Evolutionary conservation across 2,329 filamentous ascomycete genomes (phyloP).

Genomic region (Colletotrichum sp.): DNA sequence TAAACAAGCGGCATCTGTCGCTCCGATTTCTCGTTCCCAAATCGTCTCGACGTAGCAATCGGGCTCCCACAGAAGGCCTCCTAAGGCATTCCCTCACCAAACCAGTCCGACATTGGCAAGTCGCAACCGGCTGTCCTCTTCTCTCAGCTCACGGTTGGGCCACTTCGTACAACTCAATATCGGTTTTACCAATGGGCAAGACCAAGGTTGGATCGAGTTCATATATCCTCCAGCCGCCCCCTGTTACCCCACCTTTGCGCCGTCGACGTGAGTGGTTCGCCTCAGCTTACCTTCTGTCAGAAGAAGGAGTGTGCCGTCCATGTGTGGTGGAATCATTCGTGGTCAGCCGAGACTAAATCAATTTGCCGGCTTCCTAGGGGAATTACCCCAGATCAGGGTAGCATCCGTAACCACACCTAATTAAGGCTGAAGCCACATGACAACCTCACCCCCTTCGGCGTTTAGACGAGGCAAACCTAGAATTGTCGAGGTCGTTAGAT

Average conservation of each 20-base stretch:
- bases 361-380: neutral
- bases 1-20: neutral
- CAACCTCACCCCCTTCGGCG: neutral
- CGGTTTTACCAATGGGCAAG: neutral
- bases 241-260: neutral
- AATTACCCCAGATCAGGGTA: constrained; percentile 8
- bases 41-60: neutral
- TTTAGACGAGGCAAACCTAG: neutral
- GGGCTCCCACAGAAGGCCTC: neutral
- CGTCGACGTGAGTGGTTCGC: neutral
- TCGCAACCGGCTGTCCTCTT: neutral
- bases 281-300: neutral
- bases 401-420: neutral
- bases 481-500: neutral
- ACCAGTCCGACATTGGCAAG: constrained; percentile 1
- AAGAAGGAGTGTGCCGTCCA: neutral
- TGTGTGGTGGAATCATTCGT: constrained; percentile 9
- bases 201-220: constrained; percentile 5
- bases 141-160: neutral
- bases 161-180: neutral
- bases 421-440: neutral
- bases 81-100: neutral
- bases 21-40: neutral
- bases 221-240: neutral
- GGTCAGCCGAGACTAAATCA: neutral